These are phyloP conservation scores for Carnegiea gigantea DNA, from an alignment of 179 eudicot species.

Conservation along the genomic window DNA sequence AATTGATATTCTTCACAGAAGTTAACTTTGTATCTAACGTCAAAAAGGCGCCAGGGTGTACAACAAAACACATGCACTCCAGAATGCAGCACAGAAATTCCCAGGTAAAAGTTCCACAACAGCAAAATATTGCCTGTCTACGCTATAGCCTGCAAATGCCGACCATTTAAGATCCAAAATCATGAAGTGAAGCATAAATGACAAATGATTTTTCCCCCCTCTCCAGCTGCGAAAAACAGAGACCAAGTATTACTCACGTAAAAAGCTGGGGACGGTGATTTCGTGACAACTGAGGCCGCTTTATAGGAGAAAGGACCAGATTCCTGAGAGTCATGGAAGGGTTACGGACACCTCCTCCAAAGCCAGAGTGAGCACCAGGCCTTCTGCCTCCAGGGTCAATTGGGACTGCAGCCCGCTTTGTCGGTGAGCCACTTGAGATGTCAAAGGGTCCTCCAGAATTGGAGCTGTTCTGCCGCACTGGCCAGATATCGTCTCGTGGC, in stretches of 20 bases:
- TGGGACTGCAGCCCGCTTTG: slow-evolving; percentile 46
- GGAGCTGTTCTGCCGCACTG: slow-evolving; percentile 69
- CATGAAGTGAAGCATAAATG: not conserved
- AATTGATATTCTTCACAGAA: slow-evolving; percentile 1
- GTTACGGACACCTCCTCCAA: slow-evolving; percentile 59
- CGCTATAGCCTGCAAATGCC: slow-evolving; percentile 27
- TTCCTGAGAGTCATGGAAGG: slow-evolving; percentile 80
- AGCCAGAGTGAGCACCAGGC: slow-evolving; percentile 43
- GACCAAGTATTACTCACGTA: slow-evolving; percentile 49
- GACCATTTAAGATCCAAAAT: not conserved
- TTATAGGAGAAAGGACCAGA: slow-evolving; percentile 81
- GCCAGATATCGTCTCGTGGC: slow-evolving; percentile 83
- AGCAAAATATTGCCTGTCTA: not conserved
- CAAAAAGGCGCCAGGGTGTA: not conserved
- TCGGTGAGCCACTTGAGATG: slow-evolving; percentile 63
- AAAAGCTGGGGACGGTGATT: slow-evolving; percentile 66
- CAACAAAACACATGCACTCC: not conserved
- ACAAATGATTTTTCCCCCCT: not conserved
- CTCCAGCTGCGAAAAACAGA: slow-evolving; percentile 53
- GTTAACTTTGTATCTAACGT: not conserved
- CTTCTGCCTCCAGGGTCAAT: slow-evolving; percentile 60
- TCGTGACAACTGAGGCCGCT: slow-evolving; percentile 86
- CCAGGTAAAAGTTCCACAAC: not conserved
- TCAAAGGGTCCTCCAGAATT: slow-evolving; percentile 74
- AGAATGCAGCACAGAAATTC: not conserved